Base-by-base conservation (phyloP, 1,139 yeast species). In the Saccharomyces hybrid region DNA sequence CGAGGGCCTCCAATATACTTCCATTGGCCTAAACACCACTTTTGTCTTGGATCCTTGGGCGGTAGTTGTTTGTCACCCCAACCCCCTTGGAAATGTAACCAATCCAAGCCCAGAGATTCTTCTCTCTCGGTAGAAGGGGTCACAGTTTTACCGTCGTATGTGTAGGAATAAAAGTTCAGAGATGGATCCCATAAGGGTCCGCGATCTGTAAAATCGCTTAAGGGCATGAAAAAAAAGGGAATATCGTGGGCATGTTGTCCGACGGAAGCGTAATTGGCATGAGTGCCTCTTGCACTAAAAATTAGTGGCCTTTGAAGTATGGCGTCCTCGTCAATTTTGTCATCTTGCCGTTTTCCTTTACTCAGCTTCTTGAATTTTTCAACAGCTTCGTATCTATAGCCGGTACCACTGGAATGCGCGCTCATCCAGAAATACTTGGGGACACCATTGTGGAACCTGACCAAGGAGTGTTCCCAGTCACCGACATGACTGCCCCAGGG, bases 361-460 rank as follows among this genome's bases (percentile, higher is more conserved):
- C 55, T 57, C 49, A 58, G 53, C 23, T 61, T 56, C 51, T 79
- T 81, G 55, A 78, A 77, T 65, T 85, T 86, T 64, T 88, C 96
- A 57, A 89, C 71, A 34, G 88, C 85, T 27, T 80, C 75, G 66
- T 83, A 90, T 60, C 78, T 77, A 67, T 84, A 90, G 0, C 95
- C 96, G n/a, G 90, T 85, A 2, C 98, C 98, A 6, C 97, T 96
- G 0, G 96, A 96, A 69, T 90, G 98, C 0, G 97, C 97, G n/a
- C 95, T 85, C 93, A 91, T 86, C 97, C 97, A 91, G n/a, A 90
- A 83, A 53, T 86, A 78, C 9, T 83, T 76, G 0, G 97, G 97
- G 55, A 76, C 72, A 0, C 96, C 96, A 2, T 86, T 78, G 61
- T 82, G 79, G 67, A 86, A 90, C 31, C 98, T 75, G 14, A 89